These are phyloP conservation scores for Suhomyces panamericanus DNA, from an alignment of 1,139 yeast genomes.

Conservation along the genomic window DNA sequence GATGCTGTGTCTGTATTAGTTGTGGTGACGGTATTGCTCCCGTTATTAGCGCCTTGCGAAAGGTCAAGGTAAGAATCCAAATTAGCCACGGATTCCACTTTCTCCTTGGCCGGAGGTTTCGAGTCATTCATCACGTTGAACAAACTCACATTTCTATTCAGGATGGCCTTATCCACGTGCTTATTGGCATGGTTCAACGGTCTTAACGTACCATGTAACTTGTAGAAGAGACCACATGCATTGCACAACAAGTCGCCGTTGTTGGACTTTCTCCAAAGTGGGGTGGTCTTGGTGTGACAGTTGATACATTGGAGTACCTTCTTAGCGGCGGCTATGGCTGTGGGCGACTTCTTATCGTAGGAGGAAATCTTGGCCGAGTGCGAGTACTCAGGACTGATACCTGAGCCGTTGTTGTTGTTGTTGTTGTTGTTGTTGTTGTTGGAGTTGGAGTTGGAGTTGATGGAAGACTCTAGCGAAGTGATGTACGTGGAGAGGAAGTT, in stretches of 20 bases:
- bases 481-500: conserved; percentile 43
- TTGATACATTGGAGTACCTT: conserved; percentile 43
- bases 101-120: background rate
- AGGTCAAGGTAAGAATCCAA: conserved; percentile 14
- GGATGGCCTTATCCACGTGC: conserved; percentile 22
- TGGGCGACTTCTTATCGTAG: conserved; percentile 6
- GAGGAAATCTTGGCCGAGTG: background rate
- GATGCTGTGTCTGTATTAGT: conserved; percentile 7
- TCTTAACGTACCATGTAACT: conserved; percentile 47
- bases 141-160: conserved; percentile 25
- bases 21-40: conserved; percentile 6
- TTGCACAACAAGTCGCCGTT: conserved; percentile 48
- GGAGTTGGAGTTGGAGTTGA: conserved; percentile 31
- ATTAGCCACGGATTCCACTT: conserved; percentile 5
- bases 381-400: background rate
- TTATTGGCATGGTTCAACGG: conserved; percentile 31
- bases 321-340: conserved; percentile 9
- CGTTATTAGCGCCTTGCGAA: conserved; percentile 1
- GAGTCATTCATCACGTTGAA: conserved; percentile 22
- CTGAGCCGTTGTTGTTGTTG: background rate
- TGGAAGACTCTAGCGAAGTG: conserved; percentile 39
- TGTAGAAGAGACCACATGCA: conserved; percentile 50
- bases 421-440: background rate
- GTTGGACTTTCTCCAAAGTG: conserved; percentile 49
- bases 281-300: conserved; percentile 49